Evolutionary conservation across 345 rosid species (phyloP).

Genomic region (Populus alba): DNA sequence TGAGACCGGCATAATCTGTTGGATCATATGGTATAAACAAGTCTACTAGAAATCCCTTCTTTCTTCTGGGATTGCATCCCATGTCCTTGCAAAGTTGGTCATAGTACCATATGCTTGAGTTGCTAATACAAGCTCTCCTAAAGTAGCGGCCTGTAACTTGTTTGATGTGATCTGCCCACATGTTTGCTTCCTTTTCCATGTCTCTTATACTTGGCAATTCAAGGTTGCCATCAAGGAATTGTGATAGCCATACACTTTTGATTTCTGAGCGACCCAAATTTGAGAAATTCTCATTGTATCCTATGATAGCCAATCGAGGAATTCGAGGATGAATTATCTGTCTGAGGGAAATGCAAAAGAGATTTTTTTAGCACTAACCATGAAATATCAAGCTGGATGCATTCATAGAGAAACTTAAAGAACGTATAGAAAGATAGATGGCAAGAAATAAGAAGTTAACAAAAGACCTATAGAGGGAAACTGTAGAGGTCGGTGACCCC

Average conservation of each 20-base stretch:
- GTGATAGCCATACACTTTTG: conserved; percentile 26
- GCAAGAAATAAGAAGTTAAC: neutral
- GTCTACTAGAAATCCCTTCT: conserved; percentile 33
- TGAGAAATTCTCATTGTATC: conserved; percentile 21
- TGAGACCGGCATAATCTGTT: conserved; percentile 25
- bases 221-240: conserved; percentile 24
- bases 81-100: conserved; percentile 47
- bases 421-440: neutral
- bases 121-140: conserved; percentile 26
- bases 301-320: conserved; percentile 27
- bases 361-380: neutral
- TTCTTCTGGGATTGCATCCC: conserved; percentile 38
- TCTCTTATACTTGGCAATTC: conserved; percentile 22
- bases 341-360: conserved; percentile 2
- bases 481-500: neutral
- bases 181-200: conserved; percentile 27
- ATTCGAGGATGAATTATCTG: conserved; percentile 37
- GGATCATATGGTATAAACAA: conserved; percentile 39
- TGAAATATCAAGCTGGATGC: neutral
- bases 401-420: neutral
- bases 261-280: conserved; percentile 16
- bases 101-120: conserved; percentile 27
- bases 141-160: conserved; percentile 1
- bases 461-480: conserved; percentile 27
- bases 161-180: conserved; percentile 32